Percentiles rank a stretch among this genome's conserved stretches.
These are phyloP conservation scores for Odontarrhena argentea DNA, from an alignment of 345 rosid species.

Conservation along the genomic window DNA sequence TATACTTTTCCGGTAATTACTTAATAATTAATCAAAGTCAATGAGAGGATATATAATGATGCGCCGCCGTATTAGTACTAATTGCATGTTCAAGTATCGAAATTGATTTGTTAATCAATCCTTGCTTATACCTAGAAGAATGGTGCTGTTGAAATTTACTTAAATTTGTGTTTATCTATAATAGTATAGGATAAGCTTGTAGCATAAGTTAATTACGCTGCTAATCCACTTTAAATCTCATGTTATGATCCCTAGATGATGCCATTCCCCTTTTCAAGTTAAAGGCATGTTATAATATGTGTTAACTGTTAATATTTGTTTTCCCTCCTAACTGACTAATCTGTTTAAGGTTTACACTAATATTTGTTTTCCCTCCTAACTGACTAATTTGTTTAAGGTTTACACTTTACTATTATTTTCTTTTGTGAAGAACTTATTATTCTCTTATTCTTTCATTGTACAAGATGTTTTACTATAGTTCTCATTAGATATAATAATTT, in stretches of 20 bases:
- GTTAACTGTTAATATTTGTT: too few species aligned
- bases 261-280: not conserved
- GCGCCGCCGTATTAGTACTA: slow-evolving; percentile 30
- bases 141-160: not conserved
- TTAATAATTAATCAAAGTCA: slow-evolving; percentile 13
- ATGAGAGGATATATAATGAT: slow-evolving; percentile 23
- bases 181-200: slow-evolving; percentile 15
- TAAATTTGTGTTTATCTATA: not conserved
- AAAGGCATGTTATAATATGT: not conserved
- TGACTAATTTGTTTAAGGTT: too few species aligned
- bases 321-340: too few species aligned
- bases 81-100: slow-evolving; percentile 27
- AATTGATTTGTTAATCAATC: slow-evolving; percentile 28
- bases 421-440: too few species aligned
- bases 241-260: slow-evolving; percentile 13
- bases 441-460: too few species aligned
- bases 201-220: slow-evolving; percentile 14
- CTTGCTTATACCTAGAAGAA: slow-evolving; percentile 19
- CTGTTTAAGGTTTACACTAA: too few species aligned
- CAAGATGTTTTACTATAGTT: too few species aligned
- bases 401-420: too few species aligned
- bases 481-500: too few species aligned
- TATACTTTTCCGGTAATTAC: slow-evolving; percentile 6
- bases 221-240: slow-evolving; percentile 10
- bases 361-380: too few species aligned